Evolutionary conservation across 345 rosid species (phyloP), one percentile per base, ranked within the genome.

Genomic region (Linum lewisii): DNA sequence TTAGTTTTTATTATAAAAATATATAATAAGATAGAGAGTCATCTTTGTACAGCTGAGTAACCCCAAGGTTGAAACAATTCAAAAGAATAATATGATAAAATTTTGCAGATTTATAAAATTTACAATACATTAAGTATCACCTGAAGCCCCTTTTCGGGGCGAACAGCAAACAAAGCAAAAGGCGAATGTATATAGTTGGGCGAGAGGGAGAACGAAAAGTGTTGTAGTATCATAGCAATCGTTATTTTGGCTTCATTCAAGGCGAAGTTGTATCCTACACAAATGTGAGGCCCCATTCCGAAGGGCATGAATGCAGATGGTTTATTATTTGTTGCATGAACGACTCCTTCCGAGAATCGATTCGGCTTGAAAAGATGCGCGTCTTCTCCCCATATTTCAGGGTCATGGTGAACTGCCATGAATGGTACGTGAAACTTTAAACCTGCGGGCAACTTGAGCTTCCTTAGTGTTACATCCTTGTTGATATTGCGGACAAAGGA

Each of bases 311-410:
- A 57, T 34, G 60, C 60, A n/a, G 20, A 11, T 7, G 60, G 23
- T 22, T 29, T 57, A 19, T 26, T 57, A 18, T 57, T 57, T 18
- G 60, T 57, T 1, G 60, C 60, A 10, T 57, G 29, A 0, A 37
- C 42, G 5, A 57, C 38, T 6, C 47, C 60, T n/a, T 57, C 42
- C 21, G 60, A 45, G n/a, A 57, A 57, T 7, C 60, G 16, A 0
- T 57, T 45, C 11, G 60, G 60, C 10, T 57, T 57, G 60, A 57
- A 57, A 18, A 57, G 44, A 37, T 57, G 5, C 2, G 22, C 60
- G 32, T 57, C 60, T 10, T 57, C 44, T 29, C 60, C 60, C 60
- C 60, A 57, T 11, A 57, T n/a, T 16, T 34, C 21, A 16, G 60
- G 45, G 44, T 57, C 36, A 32, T 37, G 42, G 44, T 57, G 60